Evolutionary conservation across 2,329 filamentous ascomycete genomes (phyloP).

Genomic region (Aspergillus sp.): DNA sequence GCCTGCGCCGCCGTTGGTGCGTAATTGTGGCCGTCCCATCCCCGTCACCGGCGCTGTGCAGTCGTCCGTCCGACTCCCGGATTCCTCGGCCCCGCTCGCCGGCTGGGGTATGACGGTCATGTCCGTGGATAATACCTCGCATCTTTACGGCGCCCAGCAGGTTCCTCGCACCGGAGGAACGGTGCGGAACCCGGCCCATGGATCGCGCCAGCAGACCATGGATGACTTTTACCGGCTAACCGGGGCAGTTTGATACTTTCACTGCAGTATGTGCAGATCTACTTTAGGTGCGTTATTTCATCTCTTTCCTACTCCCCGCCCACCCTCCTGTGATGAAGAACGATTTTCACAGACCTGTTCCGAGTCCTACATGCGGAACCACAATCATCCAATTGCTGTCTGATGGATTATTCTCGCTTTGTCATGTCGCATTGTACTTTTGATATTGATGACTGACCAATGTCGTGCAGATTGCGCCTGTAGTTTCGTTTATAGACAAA

Average conservation of each 20-base stretch:
- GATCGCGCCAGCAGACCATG: slow-evolving; percentile 64
- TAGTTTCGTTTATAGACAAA: no score
- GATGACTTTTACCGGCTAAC: slow-evolving; percentile 62
- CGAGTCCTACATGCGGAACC: slow-evolving; percentile 52
- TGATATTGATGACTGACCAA: no score
- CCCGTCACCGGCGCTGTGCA: slow-evolving; percentile 1
- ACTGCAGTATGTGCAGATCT: slow-evolving; percentile 5
- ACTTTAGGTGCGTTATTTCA: slow-evolving; percentile 2
- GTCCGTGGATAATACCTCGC: slow-evolving; percentile 58
- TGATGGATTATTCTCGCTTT: slow-evolving; percentile 28
- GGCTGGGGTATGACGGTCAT: slow-evolving; percentile 45
- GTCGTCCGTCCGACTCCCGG: neutral
- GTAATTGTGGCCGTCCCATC: neutral
- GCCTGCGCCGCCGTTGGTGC: neutral
- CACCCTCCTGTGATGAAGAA: slow-evolving; percentile 43
- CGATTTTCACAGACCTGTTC: slow-evolving; percentile 53
- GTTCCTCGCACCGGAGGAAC: slow-evolving; percentile 65
- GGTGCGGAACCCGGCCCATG: slow-evolving; percentile 65
- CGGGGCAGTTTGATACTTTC: slow-evolving; percentile 4
- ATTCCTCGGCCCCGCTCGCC: slow-evolving; percentile 5
- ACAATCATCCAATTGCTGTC: slow-evolving; percentile 39
- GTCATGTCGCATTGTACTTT: slow-evolving; percentile 5
- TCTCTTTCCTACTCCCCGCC: slow-evolving; percentile 2
- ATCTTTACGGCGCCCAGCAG: slow-evolving; percentile 48
- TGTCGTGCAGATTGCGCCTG: no score